Conservation (phyloP, 257 asterid genomes). For the Penstemon davidsonii region DNA sequence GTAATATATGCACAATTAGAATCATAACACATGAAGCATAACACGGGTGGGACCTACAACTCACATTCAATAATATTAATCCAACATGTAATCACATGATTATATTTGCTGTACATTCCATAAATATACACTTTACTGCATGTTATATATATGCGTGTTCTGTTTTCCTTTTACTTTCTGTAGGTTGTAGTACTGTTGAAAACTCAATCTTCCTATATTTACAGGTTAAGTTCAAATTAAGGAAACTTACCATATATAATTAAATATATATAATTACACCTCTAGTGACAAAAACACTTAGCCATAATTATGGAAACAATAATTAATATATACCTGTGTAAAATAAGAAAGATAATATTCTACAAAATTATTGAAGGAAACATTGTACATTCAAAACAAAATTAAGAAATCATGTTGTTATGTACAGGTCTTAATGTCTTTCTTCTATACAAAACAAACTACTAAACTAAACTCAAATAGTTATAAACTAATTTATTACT, state of each 20-base stretch:
- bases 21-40: conserved; percentile 54
- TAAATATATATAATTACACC: not conserved
- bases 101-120: conserved; percentile 39
- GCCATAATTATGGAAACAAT: too few relatives aligned
- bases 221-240: conserved; percentile 68
- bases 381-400: too few relatives aligned
- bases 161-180: conserved; percentile 13
- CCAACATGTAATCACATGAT: conserved; percentile 73
- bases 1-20: conserved; percentile 27
- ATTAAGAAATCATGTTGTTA: too few relatives aligned
- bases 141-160: conserved; percentile 22
- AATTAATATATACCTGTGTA: too few relatives aligned
- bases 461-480: too few relatives aligned
- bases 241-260: conserved; percentile 28
- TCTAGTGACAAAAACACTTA: conserved; percentile 9
- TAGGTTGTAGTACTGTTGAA: conserved; percentile 13
- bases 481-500: too few relatives aligned
- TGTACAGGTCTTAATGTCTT: too few relatives aligned
- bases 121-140: conserved; percentile 10
- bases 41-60: conserved; percentile 44
- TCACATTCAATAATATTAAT: conserved; percentile 34
- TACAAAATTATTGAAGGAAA: too few relatives aligned
- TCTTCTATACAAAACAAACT: too few relatives aligned
- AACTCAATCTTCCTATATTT: conserved; percentile 43
- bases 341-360: too few relatives aligned